Percentiles rank a stretch among this genome's conserved stretches.
phyloP scores from a whole-genome alignment of 1,284 basidiomycete genomes.

The Cutaneotrichosporon sp. region DNA sequence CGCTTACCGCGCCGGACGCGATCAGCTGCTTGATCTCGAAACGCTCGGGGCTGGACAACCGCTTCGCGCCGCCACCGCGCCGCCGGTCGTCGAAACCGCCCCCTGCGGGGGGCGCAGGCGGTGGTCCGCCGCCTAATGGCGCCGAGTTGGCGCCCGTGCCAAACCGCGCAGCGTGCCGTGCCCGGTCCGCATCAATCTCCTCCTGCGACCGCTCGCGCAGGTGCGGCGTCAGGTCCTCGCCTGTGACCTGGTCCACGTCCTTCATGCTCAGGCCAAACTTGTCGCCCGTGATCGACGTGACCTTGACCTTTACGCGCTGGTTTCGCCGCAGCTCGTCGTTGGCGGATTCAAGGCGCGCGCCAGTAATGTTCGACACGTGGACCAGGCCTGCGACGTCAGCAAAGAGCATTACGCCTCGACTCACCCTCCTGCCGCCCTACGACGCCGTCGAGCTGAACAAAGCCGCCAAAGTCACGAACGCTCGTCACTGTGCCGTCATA shows the following conservation, averaged over 20 bases:
- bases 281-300: conserved; percentile 81
- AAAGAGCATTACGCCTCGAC: conserved; percentile 51
- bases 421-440: conserved; percentile 65
- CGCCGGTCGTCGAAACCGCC: conserved; percentile 59
- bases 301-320: conserved; percentile 87
- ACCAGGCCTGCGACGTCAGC: conserved; percentile 67
- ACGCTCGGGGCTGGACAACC: conserved; percentile 90
- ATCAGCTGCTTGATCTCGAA: conserved; percentile 99
- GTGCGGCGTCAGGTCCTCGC: conserved; percentile 80
- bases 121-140: conserved; percentile 26
- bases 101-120: conserved; percentile 24
- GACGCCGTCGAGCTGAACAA: conserved; percentile 83
- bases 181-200: conserved; percentile 74
- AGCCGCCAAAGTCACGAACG: conserved; percentile 92
- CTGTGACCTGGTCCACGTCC: conserved; percentile 88
- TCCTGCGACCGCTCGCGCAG: conserved; percentile 87
- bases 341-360: conserved; percentile 76
- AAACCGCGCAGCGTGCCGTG: conserved; percentile 58
- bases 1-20: conserved; percentile 84
- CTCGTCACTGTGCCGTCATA: conserved; percentile 82
- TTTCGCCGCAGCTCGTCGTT: conserved; percentile 77
- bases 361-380: conserved; percentile 84
- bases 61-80: conserved; percentile 61
- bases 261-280: conserved; percentile 90
- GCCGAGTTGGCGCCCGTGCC: conserved; percentile 56